A percentile compares a stretch with the other conserved stretches of the same genome.
Conservation (phyloP, 2,329 filamentous ascomycete species). For the Coleophoma cylindrospora region DNA sequence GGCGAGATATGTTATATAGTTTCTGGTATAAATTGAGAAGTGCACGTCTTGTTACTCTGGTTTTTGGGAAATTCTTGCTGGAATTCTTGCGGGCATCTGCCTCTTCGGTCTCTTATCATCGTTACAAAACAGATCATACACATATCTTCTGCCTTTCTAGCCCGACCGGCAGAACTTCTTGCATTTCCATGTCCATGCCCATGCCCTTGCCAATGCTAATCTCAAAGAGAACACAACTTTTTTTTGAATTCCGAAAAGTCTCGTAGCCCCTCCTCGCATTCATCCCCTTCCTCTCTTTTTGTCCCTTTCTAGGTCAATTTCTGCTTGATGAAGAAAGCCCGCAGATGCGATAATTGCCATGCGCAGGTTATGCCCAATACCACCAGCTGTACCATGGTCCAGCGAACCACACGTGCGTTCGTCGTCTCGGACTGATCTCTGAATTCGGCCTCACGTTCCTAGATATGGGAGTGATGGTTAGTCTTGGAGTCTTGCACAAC, state of each 20-base stretch:
- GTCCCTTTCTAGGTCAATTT: slow-evolving; percentile 73
- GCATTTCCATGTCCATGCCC: no score
- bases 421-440: slow-evolving; percentile 94
- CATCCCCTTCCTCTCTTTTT: neutral
- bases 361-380: slow-evolving; percentile 85
- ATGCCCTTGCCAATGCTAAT: no score
- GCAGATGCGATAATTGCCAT: slow-evolving; percentile 94
- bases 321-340: slow-evolving; percentile 99
- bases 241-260: no score
- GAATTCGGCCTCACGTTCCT: slow-evolving; percentile 98
- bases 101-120: no score
- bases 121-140: no score
- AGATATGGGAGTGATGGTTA: slow-evolving; percentile 7
- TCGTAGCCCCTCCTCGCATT: no score
- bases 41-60: no score
- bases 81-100: no score
- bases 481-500: slow-evolving; percentile 1
- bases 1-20: neutral
- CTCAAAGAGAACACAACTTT: no score
- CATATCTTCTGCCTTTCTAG: no score
- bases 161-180: no score
- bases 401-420: slow-evolving; percentile 86
- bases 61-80: no score
- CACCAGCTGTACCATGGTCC: slow-evolving; percentile 86
- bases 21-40: neutral